Conservation (phyloP, 176 grass and related monocot species). For the Canna indica region DNA sequence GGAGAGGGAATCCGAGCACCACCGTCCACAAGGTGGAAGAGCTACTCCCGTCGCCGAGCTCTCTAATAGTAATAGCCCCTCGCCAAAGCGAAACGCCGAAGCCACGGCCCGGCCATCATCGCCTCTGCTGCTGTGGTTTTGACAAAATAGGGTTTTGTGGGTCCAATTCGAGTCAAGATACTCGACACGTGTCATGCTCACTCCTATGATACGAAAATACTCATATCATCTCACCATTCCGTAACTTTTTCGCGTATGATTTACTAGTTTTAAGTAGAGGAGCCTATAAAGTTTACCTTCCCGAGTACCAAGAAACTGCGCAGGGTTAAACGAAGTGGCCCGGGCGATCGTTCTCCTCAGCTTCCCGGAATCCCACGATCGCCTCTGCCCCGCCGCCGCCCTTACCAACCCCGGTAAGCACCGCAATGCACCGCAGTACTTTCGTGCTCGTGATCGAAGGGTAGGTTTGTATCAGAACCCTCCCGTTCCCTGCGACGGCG, state of each 20-base stretch:
- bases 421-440: neutral
- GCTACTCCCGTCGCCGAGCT: neutral
- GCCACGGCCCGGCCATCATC: neutral
- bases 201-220: no score
- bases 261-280: neutral
- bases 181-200: no score
- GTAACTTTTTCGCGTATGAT: no score
- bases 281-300: neutral
- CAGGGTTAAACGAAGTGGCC: neutral
- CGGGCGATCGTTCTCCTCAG: neutral
- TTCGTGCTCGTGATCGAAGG: neutral
- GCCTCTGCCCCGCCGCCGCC: neutral
- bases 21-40: no score
- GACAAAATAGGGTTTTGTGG: neutral
- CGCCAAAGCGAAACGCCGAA: neutral
- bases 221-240: no score
- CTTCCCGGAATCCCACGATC: neutral
- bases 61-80: neutral
- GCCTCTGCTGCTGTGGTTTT: neutral
- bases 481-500: neutral
- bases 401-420: neutral
- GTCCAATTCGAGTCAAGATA: neutral
- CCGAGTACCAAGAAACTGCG: neutral
- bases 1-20: no score
- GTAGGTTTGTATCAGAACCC: neutral